Conservation (phyloP, 257 asterid species). For the Lycium ferocissimum region DNA sequence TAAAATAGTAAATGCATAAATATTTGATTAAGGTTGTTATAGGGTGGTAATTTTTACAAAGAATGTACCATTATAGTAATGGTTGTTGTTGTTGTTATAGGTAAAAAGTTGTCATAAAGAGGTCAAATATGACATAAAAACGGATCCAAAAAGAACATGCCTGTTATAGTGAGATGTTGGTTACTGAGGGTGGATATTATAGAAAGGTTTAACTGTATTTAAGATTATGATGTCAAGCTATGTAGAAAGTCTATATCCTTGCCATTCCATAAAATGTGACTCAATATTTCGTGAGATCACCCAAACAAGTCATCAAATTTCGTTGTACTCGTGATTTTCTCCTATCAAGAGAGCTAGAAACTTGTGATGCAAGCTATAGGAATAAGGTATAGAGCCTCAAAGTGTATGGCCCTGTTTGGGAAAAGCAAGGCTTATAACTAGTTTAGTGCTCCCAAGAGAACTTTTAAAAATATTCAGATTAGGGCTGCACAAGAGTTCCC, state of each 20-base stretch:
- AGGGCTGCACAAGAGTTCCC: background rate
- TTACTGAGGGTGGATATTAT: background rate
- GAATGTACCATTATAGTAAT: background rate
- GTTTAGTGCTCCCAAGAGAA: background rate
- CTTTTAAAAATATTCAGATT: background rate
- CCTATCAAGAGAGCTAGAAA: background rate
- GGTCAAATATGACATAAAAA: background rate
- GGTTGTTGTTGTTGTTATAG: background rate
- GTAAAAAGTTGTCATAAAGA: background rate
- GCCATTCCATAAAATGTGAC: background rate
- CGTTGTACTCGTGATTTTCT: background rate
- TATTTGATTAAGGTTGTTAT: background rate
- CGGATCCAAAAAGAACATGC: background rate
- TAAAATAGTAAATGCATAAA: background rate
- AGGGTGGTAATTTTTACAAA: background rate
- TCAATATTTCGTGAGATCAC: background rate
- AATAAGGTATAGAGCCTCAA: background rate
- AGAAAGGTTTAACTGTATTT: background rate
- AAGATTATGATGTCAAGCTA: background rate
- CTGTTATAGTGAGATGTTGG: background rate
- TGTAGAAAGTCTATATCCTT: background rate
- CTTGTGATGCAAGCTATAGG: background rate
- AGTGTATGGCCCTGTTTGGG: background rate
- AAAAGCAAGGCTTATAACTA: slow-evolving; percentile 6
- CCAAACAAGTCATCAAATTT: background rate